phyloP scores from a whole-genome alignment of 1,284 basidiomycete species.

The Chalciporus sp. region DNA sequence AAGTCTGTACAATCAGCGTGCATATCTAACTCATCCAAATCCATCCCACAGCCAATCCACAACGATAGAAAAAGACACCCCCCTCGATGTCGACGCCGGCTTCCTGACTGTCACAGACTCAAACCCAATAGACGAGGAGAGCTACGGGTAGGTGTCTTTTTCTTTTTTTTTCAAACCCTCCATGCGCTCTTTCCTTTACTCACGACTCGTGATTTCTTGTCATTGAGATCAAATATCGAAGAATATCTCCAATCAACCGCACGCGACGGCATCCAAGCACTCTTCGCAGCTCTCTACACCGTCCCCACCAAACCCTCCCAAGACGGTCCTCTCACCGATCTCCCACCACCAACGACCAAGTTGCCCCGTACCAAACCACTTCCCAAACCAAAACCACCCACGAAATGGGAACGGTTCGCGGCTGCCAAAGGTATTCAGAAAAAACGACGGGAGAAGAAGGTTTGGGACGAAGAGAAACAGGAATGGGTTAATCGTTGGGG shows the following conservation, averaged over 20 bases:
- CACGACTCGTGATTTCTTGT: not conserved
- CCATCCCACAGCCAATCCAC: slow-evolving; percentile 57
- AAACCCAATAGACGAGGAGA: slow-evolving; percentile 81
- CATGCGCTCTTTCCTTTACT: not conserved
- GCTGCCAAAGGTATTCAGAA: slow-evolving; percentile 92
- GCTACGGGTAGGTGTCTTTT: slow-evolving; percentile 66
- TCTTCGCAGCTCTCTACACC: slow-evolving; percentile 80
- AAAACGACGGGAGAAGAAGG: slow-evolving; percentile 77
- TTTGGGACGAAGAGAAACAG: slow-evolving; percentile 94
- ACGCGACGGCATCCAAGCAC: slow-evolving; percentile 84
- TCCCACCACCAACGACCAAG: slow-evolving; percentile 75
- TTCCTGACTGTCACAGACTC: slow-evolving; percentile 86
- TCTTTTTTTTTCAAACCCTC: too few species aligned
- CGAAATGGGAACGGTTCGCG: slow-evolving; percentile 98
- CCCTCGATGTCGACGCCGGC: slow-evolving; percentile 83
- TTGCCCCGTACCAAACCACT: slow-evolving; percentile 92
- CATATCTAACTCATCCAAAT: not conserved
- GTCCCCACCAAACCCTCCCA: slow-evolving; percentile 78
- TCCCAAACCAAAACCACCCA: slow-evolving; percentile 89
- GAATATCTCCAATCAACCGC: slow-evolving; percentile 80
- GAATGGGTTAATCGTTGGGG: slow-evolving; percentile 97
- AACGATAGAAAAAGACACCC: slow-evolving; percentile 76
- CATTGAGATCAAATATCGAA: slow-evolving; percentile 82
- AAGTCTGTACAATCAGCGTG: slow-evolving; percentile 18
- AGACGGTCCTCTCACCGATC: slow-evolving; percentile 83